Evolutionary conservation across 495 filamentous ascomycete species (phyloP).

Genomic region (Extremus antarcticus): DNA sequence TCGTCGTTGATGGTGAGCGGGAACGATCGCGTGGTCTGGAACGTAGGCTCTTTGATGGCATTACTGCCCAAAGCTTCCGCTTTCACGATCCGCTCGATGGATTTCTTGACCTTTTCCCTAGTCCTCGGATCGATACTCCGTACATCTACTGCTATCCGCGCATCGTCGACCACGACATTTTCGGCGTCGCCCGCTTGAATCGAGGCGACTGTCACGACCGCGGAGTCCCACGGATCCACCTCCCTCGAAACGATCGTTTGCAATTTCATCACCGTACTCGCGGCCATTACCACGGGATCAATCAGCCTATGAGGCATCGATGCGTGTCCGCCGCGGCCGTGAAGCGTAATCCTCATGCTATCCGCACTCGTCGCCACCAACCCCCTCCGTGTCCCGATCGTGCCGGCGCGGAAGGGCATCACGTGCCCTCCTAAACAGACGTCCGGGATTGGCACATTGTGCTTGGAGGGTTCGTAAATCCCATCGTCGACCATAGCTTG

Average conservation of each 20-base stretch:
- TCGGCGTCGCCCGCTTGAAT: slow-evolving; percentile 42
- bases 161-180: slow-evolving; percentile 45
- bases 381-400: slow-evolving; percentile 23
- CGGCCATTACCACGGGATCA: slow-evolving; percentile 48
- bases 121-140: slow-evolving; percentile 34
- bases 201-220: slow-evolving; percentile 44
- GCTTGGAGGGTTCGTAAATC: slow-evolving; percentile 37
- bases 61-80: slow-evolving; percentile 42
- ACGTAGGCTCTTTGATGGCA: slow-evolving; percentile 31
- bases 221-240: slow-evolving; percentile 38
- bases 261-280: slow-evolving; percentile 40
- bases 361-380: slow-evolving; percentile 24
- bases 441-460: slow-evolving; percentile 41
- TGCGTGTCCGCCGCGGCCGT: slow-evolving; percentile 45
- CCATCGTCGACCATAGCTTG: slow-evolving; percentile 52
- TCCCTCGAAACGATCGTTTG: slow-evolving; percentile 48
- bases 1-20: slow-evolving; percentile 47
- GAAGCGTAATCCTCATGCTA: slow-evolving; percentile 22
- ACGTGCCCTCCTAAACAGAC: slow-evolving; percentile 50
- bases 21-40: slow-evolving; percentile 29
- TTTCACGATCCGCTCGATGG: slow-evolving; percentile 43
- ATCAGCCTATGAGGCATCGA: slow-evolving; percentile 41
- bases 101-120: slow-evolving; percentile 33
- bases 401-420: slow-evolving; percentile 23
- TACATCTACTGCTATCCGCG: slow-evolving; percentile 41